Conservation (phyloP, 495 filamentous ascomycete genomes). For the Talaromyces wortmannii region DNA sequence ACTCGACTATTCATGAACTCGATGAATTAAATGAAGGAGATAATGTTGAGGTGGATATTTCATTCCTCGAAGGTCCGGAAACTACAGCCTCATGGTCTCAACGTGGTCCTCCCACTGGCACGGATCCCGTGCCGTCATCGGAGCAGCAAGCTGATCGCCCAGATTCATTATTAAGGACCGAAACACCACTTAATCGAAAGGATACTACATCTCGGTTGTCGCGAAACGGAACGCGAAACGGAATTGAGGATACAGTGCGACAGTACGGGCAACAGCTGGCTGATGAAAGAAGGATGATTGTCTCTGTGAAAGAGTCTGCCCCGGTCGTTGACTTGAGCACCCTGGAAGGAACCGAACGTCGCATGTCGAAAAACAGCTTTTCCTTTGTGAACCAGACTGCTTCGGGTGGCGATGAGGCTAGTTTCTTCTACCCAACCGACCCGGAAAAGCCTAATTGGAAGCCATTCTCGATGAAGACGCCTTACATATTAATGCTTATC, state of each 20-base stretch:
- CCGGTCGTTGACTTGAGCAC: constrained; percentile 12
- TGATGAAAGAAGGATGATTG: constrained; percentile 7
- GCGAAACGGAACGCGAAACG: background rate
- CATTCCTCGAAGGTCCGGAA: constrained; percentile 9
- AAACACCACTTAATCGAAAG: background rate
- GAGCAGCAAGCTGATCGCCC: background rate
- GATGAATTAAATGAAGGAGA: constrained; percentile 8
- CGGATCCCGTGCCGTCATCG: background rate
- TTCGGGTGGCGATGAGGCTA: constrained; percentile 9
- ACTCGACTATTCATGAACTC: constrained; percentile 6
- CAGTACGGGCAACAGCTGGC: constrained; percentile 8
- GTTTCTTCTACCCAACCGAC: constrained; percentile 42
- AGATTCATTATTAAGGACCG: background rate
- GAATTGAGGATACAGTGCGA: constrained; percentile 5
- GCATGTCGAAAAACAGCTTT: background rate
- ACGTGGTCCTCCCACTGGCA: background rate
- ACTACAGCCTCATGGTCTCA: background rate
- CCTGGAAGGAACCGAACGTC: constrained; percentile 8
- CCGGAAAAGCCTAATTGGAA: constrained; percentile 60
- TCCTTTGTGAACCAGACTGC: background rate
- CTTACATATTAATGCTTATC: constrained; percentile 51
- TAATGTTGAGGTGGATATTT: constrained; percentile 10
- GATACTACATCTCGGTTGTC: background rate
- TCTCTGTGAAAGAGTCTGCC: constrained; percentile 8
- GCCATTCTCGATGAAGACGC: constrained; percentile 62